phyloP scores from a whole-genome alignment of 768 basidiomycete species.

The Pleurotus pulmonarius region DNA sequence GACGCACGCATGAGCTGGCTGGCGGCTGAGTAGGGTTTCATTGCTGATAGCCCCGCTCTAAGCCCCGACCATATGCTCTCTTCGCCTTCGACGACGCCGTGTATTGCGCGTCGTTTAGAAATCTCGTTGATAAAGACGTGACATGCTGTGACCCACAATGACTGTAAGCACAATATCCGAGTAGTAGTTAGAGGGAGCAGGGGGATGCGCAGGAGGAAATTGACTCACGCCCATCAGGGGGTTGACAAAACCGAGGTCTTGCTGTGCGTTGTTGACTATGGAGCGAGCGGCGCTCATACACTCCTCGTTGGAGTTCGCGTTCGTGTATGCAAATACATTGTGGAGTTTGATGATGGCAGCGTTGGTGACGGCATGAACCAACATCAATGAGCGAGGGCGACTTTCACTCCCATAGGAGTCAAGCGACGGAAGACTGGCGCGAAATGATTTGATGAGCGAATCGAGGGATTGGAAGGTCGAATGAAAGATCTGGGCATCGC shows the following conservation, averaged over 20 bases:
- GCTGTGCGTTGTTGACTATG: slow-evolving; percentile 36
- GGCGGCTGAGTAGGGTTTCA: slow-evolving; percentile 5
- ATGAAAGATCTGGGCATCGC: slow-evolving; percentile 39
- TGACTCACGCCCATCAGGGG: slow-evolving; percentile 52
- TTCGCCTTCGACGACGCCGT: slow-evolving; percentile 7
- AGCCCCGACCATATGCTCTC: slow-evolving; percentile 8
- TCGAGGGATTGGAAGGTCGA: slow-evolving; percentile 43
- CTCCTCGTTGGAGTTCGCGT: slow-evolving; percentile 36
- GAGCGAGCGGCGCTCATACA: slow-evolving; percentile 41
- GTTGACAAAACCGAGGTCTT: slow-evolving; percentile 37
- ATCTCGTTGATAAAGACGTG: slow-evolving; percentile 45
- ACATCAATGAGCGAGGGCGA: slow-evolving; percentile 30
- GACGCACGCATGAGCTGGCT: slow-evolving; percentile 8
- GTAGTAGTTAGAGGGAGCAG: neutral
- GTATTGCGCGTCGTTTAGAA: slow-evolving; percentile 15
- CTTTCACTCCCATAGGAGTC: slow-evolving; percentile 28
- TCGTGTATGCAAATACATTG: slow-evolving; percentile 39
- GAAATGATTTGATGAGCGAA: slow-evolving; percentile 39
- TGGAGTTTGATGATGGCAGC: slow-evolving; percentile 52
- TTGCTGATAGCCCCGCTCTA: slow-evolving; percentile 5
- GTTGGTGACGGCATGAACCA: slow-evolving; percentile 46
- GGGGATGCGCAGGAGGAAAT: slow-evolving; percentile 7
- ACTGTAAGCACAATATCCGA: slow-evolving; percentile 25
- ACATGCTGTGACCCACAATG: slow-evolving; percentile 44
- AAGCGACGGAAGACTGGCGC: slow-evolving; percentile 28